Percentiles rank a stretch among this genome's conserved stretches.
These are phyloP conservation scores for Echium plantagineum DNA, from an alignment of 257 asterid species.

Conservation along the genomic window DNA sequence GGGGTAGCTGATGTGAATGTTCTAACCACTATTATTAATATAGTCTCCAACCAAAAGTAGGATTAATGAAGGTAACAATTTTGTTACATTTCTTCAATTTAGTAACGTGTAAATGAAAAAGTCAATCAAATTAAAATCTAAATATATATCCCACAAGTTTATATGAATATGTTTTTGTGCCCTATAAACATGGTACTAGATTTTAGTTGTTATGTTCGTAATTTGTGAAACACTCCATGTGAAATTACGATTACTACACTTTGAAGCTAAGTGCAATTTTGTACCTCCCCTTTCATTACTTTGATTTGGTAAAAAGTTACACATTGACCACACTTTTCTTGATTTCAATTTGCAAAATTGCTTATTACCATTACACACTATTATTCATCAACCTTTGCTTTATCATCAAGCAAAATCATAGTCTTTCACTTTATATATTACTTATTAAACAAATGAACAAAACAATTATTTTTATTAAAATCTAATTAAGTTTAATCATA, in stretches of 20 bases:
- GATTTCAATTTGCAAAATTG: constrained; percentile 20
- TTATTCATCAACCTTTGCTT: constrained; percentile 35
- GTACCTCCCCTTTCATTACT: constrained; percentile 23
- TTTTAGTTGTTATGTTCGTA: neutral
- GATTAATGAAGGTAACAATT: too few relatives aligned
- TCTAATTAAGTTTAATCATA: neutral
- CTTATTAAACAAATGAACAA: constrained; percentile 13
- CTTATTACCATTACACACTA: constrained; percentile 33
- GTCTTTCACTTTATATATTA: constrained; percentile 7
- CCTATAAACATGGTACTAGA: constrained; percentile 14
- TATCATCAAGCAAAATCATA: constrained; percentile 21
- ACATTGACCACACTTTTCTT: too few relatives aligned
- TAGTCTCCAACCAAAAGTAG: too few relatives aligned
- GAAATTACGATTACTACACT: constrained; percentile 30
- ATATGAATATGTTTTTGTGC: constrained; percentile 3
- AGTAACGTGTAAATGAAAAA: too few relatives aligned
- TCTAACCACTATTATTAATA: too few relatives aligned
- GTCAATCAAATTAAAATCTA: too few relatives aligned
- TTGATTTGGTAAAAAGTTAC: constrained; percentile 12
- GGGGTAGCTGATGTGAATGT: too few relatives aligned
- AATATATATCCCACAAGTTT: neutral
- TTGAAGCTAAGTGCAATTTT: constrained; percentile 22
- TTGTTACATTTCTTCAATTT: too few relatives aligned
- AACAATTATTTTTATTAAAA: neutral
- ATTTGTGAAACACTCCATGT: constrained; percentile 38